These are phyloP conservation scores for Eucalyptus curtisii DNA, from an alignment of 345 rosid species.

Conservation along the genomic window DNA sequence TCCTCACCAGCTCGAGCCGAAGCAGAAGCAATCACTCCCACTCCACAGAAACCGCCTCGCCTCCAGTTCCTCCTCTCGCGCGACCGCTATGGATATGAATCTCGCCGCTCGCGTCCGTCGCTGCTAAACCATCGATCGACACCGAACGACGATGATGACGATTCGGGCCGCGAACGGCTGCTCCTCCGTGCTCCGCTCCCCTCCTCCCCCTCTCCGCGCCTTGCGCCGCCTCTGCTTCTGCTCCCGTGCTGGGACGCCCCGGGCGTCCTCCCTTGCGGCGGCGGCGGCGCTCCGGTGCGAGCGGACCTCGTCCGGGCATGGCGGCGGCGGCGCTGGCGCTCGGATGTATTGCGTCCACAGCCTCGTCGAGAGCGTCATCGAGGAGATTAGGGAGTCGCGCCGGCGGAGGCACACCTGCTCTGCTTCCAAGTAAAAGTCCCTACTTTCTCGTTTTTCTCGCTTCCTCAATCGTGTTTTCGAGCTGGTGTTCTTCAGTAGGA, in stretches of 20 bases:
- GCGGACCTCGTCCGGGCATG: not conserved
- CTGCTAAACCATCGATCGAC: not conserved
- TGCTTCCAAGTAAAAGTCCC: constrained; percentile 42
- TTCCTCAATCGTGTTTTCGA: not conserved
- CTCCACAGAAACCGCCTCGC: not conserved
- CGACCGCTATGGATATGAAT: not conserved
- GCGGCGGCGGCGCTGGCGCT: constrained; percentile 6
- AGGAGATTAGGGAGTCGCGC: constrained; percentile 38
- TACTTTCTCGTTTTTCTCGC: not conserved
- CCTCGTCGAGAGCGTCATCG: constrained; percentile 53
- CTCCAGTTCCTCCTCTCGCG: not conserved
- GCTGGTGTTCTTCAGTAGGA: not conserved
- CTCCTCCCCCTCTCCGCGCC: not conserved
- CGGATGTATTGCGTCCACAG: constrained; percentile 41
- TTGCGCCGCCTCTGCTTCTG: not conserved
- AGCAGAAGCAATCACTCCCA: not conserved
- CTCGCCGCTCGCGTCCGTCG: not conserved
- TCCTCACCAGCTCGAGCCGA: not conserved
- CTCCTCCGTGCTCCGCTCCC: constrained; percentile 2
- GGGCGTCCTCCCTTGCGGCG: constrained; percentile 20
- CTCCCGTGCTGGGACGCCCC: constrained; percentile 5
- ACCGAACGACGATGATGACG: constrained; percentile 23
- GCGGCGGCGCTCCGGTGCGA: constrained; percentile 6
- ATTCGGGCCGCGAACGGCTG: constrained; percentile 34
- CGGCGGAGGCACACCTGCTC: constrained; percentile 44